These are phyloP conservation scores for Penicillium brevicompactum DNA, from an alignment of 2,329 filamentous ascomycete genomes.

Conservation along the genomic window DNA sequence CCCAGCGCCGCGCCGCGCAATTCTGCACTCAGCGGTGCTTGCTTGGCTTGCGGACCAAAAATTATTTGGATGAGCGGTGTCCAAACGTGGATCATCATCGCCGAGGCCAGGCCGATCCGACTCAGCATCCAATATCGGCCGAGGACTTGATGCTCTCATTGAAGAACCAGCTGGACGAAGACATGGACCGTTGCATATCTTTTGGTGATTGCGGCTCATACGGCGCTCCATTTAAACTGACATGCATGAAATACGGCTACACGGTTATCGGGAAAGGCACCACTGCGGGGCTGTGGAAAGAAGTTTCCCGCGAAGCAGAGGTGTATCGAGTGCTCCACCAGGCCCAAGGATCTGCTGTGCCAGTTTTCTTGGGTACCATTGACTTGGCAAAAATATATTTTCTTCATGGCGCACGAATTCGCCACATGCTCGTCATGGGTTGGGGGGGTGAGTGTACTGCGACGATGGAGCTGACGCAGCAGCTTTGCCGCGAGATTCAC, in stretches of 20 bases:
- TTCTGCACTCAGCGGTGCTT: not conserved
- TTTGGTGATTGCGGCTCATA: slow-evolving; percentile 20
- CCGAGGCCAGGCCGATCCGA: not conserved
- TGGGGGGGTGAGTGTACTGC: too few relatives aligned
- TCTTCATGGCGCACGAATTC: too few relatives aligned
- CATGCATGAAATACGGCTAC: slow-evolving; percentile 27
- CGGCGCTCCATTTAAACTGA: slow-evolving; percentile 34
- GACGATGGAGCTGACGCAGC: too few relatives aligned
- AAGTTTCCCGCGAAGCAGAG: too few relatives aligned
- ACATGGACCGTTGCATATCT: not conserved
- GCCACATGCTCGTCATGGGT: too few relatives aligned
- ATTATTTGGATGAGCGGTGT: slow-evolving; percentile 23
- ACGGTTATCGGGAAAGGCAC: slow-evolving; percentile 36
- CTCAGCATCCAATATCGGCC: slow-evolving; percentile 10
- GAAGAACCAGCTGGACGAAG: not conserved
- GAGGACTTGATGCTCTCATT: not conserved
- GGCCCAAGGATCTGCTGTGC: too few relatives aligned
- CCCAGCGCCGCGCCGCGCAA: not conserved
- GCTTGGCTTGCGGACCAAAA: slow-evolving; percentile 7
- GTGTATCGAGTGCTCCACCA: too few relatives aligned
- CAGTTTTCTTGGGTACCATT: too few relatives aligned
- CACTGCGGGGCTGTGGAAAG: slow-evolving; percentile 13
- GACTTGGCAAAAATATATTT: too few relatives aligned
- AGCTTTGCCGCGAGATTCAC: too few relatives aligned
- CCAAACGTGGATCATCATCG: slow-evolving; percentile 27